Percentiles rank a stretch among this genome's conserved stretches.
phyloP scores from a whole-genome alignment of 1,284 basidiomycete genomes.

The Cryptococcus deneoformans region DNA sequence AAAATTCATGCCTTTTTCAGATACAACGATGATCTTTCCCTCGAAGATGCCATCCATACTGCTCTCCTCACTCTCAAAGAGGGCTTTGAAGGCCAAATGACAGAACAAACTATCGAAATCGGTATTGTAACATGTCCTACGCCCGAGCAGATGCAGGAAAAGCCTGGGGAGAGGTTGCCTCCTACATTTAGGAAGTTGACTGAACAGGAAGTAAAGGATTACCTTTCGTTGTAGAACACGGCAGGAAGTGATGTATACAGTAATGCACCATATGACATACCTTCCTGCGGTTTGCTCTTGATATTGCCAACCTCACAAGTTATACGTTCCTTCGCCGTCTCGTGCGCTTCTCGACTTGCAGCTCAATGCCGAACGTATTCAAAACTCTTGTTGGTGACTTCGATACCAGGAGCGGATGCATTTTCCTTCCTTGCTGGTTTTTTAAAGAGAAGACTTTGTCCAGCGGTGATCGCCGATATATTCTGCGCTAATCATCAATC shows the following conservation, averaged over 20 bases:
- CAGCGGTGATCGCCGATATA: too few relatives aligned
- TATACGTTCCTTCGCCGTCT: too few relatives aligned
- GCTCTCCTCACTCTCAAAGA: slow-evolving; percentile 98
- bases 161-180: slow-evolving; percentile 64
- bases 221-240: slow-evolving; percentile 56
- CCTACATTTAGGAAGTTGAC: slow-evolving; percentile 90
- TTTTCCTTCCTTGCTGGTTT: too few relatives aligned
- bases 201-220: slow-evolving; percentile 93
- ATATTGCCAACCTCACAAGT: too few relatives aligned
- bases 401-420: too few relatives aligned
- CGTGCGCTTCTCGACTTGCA: too few relatives aligned
- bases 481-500: too few relatives aligned
- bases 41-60: slow-evolving; percentile 99
- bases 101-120: slow-evolving; percentile 99
- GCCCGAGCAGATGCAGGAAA: slow-evolving; percentile 68
- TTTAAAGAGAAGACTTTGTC: too few relatives aligned
- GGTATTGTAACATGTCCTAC: slow-evolving; percentile 90
- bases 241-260: slow-evolving; percentile 9
- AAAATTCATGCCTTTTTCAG: slow-evolving; percentile 51
- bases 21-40: slow-evolving; percentile 98
- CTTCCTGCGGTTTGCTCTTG: background rate
- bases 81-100: slow-evolving; percentile 99
- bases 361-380: too few relatives aligned
- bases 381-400: too few relatives aligned
- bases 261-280: background rate